phyloP scores from a whole-genome alignment of 768 basidiomycete species.

The Suillus cothurnatus region DNA sequence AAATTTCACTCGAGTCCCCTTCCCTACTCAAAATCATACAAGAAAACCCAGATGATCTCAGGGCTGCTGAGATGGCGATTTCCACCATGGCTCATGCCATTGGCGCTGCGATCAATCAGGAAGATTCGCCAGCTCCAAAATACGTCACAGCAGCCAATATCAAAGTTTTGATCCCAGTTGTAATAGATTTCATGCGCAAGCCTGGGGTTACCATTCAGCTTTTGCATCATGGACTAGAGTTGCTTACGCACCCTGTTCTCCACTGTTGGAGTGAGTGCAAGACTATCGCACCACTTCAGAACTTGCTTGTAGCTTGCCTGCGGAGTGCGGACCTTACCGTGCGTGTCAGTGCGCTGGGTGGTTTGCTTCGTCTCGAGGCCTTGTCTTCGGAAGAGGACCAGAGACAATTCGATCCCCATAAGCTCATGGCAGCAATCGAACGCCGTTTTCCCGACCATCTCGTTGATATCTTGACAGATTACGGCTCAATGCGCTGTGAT shows the following conservation, averaged over 20 bases:
- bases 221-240: slow-evolving; percentile 53
- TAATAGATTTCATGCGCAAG: slow-evolving; percentile 45
- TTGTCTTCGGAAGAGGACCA: slow-evolving; percentile 46
- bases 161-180: slow-evolving; percentile 43
- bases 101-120: slow-evolving; percentile 44
- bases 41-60: slow-evolving; percentile 51
- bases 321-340: slow-evolving; percentile 56
- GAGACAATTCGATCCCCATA: slow-evolving; percentile 49
- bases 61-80: slow-evolving; percentile 51
- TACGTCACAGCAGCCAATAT: slow-evolving; percentile 46
- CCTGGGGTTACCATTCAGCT: slow-evolving; percentile 44
- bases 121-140: slow-evolving; percentile 38
- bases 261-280: slow-evolving; percentile 49
- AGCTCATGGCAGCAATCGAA: slow-evolving; percentile 44
- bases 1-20: slow-evolving; percentile 48
- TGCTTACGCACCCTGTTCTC: slow-evolving; percentile 46
- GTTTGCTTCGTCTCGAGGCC: slow-evolving; percentile 52
- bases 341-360: slow-evolving; percentile 54
- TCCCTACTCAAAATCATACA: slow-evolving; percentile 48
- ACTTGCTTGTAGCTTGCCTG: slow-evolving; percentile 57
- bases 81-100: slow-evolving; percentile 56
- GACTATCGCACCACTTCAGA: slow-evolving; percentile 43
- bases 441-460: slow-evolving; percentile 50
- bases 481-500: slow-evolving; percentile 52
- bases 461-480: slow-evolving; percentile 46